Evolutionary conservation across 164 flowering plant genomes (phyloP).

Genomic region (Umbilicus rupestris): DNA sequence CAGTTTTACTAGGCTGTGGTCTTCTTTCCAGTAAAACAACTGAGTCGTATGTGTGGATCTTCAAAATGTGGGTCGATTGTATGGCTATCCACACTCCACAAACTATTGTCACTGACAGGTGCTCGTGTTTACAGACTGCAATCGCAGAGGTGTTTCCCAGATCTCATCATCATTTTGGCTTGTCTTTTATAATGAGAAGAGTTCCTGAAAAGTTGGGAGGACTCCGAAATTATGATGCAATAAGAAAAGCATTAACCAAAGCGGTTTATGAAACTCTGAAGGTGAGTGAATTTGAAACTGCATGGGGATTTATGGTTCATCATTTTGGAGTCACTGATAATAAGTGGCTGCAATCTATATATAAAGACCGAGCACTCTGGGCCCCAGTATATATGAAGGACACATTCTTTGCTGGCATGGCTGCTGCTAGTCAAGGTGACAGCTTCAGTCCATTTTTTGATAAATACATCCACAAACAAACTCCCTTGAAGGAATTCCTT

Average conservation of each 20-base stretch:
- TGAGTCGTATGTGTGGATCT: conserved; percentile 54
- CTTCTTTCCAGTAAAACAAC: conserved; percentile 31
- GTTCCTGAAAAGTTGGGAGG: conserved; percentile 53
- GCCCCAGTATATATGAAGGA: conserved; percentile 62
- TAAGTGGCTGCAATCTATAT: conserved; percentile 55
- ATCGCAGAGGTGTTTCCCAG: conserved; percentile 53
- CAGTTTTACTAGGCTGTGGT: conserved; percentile 37
- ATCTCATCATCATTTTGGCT: conserved; percentile 38
- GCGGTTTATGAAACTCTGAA: conserved; percentile 42
- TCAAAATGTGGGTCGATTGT: conserved; percentile 50
- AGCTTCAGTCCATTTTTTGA: conserved; percentile 41
- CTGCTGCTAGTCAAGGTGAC: conserved; percentile 33
- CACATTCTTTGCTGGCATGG: conserved; percentile 54
- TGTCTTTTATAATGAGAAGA: conserved; percentile 48
- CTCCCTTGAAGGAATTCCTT: conserved; percentile 57
- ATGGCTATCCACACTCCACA: conserved; percentile 36
- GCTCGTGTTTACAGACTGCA: conserved; percentile 37
- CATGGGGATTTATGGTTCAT: conserved; percentile 55
- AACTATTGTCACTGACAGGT: conserved; percentile 52
- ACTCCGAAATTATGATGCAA: conserved; percentile 34
- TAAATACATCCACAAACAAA: conserved; percentile 45
- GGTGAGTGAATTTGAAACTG: conserved; percentile 53
- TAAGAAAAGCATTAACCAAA: conserved; percentile 31
- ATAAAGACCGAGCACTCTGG: conserved; percentile 54
- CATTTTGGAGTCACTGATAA: conserved; percentile 39